Evolutionary conservation across 176 grass and related monocot species (phyloP).

Genomic region (Zea mays): Zm-B73-REFERENCE-NAM-5.0 NC_050102.1:94249001-94249500

Average conservation of each 20-base stretch:
- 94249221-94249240: slow-evolving; percentile 58
- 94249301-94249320: slow-evolving; percentile 23
- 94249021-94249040: slow-evolving; percentile 46
- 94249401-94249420: slow-evolving; percentile 13
- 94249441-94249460: not conserved
- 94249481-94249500: not conserved
- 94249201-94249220: slow-evolving; percentile 61
- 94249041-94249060: slow-evolving; percentile 28
- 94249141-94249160: slow-evolving; percentile 41
- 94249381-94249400: slow-evolving; percentile 1
- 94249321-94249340: not conserved
- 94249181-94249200: slow-evolving; percentile 58
- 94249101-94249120: slow-evolving; percentile 42
- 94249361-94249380: not conserved
- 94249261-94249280: not conserved
- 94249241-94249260: slow-evolving; percentile 47
- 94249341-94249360: slow-evolving; percentile 8
- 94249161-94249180: slow-evolving; percentile 34
- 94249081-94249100: slow-evolving; percentile 44
- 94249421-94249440: not conserved
- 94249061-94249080: slow-evolving; percentile 56
- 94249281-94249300: slow-evolving; percentile 19
- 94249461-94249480: not conserved
- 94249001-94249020: slow-evolving; percentile 46
- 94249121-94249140: slow-evolving; percentile 46